phyloP scores from a whole-genome alignment of 2,329 filamentous ascomycete genomes.

The Exophiala calicioides region DNA sequence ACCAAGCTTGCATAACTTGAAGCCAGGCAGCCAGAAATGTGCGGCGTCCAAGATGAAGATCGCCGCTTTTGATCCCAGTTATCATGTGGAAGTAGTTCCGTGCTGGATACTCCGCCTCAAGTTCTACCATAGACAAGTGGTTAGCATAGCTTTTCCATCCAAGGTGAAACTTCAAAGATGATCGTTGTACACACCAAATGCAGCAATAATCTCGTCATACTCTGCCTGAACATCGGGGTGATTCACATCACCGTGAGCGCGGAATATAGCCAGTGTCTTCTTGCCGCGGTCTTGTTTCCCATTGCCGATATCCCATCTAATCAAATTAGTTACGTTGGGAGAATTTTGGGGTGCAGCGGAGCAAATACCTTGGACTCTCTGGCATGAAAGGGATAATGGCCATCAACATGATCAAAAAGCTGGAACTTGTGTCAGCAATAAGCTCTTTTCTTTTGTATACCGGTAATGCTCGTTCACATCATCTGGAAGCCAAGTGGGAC shows the following conservation, averaged over 20 bases:
- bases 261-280: constrained; percentile 1
- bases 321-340: not conserved
- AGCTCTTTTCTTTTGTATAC: too few relatives aligned
- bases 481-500: too few relatives aligned
- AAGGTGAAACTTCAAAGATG: not conserved
- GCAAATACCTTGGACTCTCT: constrained; percentile 1
- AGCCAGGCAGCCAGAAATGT: too few relatives aligned
- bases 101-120: too few relatives aligned
- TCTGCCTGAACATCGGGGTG: not conserved
- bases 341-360: not conserved
- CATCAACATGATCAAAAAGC: constrained; percentile 1
- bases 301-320: constrained; percentile 1
- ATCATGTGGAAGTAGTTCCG: too few relatives aligned
- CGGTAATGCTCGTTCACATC: too few relatives aligned
- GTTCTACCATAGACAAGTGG: too few relatives aligned
- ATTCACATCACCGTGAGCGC: constrained; percentile 2
- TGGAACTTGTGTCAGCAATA: not conserved
- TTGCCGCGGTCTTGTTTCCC: constrained; percentile 1
- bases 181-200: not conserved
- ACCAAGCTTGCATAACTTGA: too few relatives aligned
- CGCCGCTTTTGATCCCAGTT: too few relatives aligned
- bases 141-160: too few relatives aligned
- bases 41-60: too few relatives aligned
- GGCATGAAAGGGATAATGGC: constrained; percentile 1
- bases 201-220: not conserved